A percentile compares a stretch with the other conserved stretches of the same genome.
Evolutionary conservation across 108 stramenopile species (phyloP).

Genomic region (Cylindrotheca fusiformis): DNA sequence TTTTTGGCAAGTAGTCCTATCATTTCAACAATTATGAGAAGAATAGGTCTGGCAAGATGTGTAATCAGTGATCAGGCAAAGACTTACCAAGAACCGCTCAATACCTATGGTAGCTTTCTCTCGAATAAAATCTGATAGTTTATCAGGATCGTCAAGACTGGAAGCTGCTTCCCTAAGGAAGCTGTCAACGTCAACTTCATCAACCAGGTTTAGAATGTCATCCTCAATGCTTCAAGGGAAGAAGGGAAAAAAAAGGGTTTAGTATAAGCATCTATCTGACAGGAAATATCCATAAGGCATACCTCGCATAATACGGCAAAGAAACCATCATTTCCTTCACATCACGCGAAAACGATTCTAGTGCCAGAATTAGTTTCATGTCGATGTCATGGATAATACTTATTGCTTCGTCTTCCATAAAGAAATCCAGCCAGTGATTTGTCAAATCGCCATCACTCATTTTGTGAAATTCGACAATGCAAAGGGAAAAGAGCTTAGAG

Average conservation of each 20-base stretch:
- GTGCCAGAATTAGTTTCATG: constrained; percentile 61
- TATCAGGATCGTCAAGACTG: constrained; percentile 62
- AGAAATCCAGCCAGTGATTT: constrained; percentile 80
- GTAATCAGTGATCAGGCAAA: constrained; percentile 1
- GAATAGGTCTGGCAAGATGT: neutral
- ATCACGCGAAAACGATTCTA: constrained; percentile 74
- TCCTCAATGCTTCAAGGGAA: constrained; percentile 65
- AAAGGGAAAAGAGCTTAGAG: constrained; percentile 79
- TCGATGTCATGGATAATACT: constrained; percentile 81
- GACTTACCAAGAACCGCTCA: constrained; percentile 75
- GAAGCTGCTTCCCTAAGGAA: constrained; percentile 71
- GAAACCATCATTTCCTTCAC: constrained; percentile 72
- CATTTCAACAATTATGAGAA: neutral
- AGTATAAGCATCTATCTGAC: neutral
- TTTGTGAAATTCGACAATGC: constrained; percentile 74
- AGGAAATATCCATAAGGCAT: constrained; percentile 22
- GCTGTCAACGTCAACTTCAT: constrained; percentile 72
- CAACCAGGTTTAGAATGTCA: constrained; percentile 82
- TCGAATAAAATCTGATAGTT: constrained; percentile 58
- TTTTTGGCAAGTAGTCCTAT: constrained; percentile 80
- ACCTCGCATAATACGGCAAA: constrained; percentile 84
- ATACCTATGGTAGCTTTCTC: constrained; percentile 70
- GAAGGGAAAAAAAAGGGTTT: constrained; percentile 1
- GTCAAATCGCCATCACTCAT: constrained; percentile 54
- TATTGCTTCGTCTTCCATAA: constrained; percentile 73